phyloP scores from a whole-genome alignment of 306 rosid species.

The Vachellia pachyceras region DNA sequence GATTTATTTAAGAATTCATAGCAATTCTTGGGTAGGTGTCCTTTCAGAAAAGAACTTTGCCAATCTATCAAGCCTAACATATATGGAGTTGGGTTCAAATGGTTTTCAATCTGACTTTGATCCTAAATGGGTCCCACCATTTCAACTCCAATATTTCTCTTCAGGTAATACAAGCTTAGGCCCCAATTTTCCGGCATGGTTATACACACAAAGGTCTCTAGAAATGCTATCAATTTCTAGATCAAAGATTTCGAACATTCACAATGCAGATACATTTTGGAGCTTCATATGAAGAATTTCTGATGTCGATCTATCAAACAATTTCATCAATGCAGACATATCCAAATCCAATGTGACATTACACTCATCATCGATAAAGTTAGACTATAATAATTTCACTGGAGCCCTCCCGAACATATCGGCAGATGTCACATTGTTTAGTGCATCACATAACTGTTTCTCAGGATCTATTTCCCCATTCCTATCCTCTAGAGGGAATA shows the following conservation, averaged over 20 bases:
- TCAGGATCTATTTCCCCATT: background rate
- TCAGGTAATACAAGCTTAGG: background rate
- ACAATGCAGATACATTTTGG: background rate
- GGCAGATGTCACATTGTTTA: no score
- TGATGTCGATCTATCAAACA: background rate
- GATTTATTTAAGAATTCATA: no score
- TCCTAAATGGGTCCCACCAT: background rate
- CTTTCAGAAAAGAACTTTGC: background rate
- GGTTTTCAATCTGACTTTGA: background rate
- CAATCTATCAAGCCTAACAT: background rate
- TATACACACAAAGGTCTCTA: background rate
- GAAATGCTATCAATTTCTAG: background rate
- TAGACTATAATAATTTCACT: no score
- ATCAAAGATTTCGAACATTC: background rate
- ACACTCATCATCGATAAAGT: no score
- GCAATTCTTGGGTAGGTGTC: background rate
- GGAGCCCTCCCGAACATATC: no score
- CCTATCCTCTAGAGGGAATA: background rate
- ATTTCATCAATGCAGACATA: background rate
- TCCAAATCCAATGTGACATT: background rate
- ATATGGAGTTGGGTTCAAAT: background rate
- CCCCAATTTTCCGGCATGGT: background rate
- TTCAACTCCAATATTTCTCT: background rate
- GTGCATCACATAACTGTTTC: background rate
- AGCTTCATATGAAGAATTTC: background rate